Evolutionary conservation across 352 stramenopile genomes (phyloP).

Genomic region (Blastocystis sp.): DNA sequence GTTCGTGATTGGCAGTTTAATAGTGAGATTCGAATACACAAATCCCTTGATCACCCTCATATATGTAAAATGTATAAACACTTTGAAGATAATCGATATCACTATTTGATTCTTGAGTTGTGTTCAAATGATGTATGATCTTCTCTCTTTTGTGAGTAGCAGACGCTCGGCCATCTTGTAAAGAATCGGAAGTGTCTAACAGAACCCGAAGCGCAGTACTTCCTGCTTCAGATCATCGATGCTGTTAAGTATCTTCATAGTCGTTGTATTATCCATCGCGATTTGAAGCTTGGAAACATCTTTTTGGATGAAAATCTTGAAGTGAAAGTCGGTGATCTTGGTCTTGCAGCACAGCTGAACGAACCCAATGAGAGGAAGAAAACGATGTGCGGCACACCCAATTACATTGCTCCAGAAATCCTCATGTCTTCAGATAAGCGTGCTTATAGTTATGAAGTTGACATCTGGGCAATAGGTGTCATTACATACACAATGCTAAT

Average conservation of each 20-base stretch:
- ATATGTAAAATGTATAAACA: conserved; percentile 94
- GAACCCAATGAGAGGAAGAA: conserved; percentile 80
- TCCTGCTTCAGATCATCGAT: conserved; percentile 75
- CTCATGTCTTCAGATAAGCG: conserved; percentile 75
- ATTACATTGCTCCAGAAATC: conserved; percentile 89
- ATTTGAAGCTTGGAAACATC: conserved; percentile 77
- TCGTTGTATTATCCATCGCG: conserved; percentile 85
- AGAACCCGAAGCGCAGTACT: conserved; percentile 70
- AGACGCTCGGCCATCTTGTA: conserved; percentile 76
- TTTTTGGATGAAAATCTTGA: conserved; percentile 77
- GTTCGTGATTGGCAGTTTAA: conserved; percentile 61
- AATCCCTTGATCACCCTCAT: conserved; percentile 83
- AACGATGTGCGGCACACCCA: conserved; percentile 86
- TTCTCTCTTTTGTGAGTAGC: conserved; percentile 80
- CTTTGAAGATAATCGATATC: conserved; percentile 81
- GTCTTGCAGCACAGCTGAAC: conserved; percentile 69
- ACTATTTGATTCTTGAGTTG: conserved; percentile 84
- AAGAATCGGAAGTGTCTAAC: conserved; percentile 69
- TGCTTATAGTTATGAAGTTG: conserved; percentile 87
- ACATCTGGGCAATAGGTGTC: conserved; percentile 89
- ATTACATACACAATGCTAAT: conserved; percentile 92
- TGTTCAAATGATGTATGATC: conserved; percentile 86
- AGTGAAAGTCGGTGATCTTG: conserved; percentile 71
- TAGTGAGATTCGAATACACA: conserved; percentile 71
- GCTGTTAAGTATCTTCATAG: conserved; percentile 88